A percentile compares a stretch with the other conserved stretches of the same genome.
These are phyloP conservation scores for Paraconiothyrium brasiliense DNA, from an alignment of 2,329 filamentous ascomycete genomes.

Conservation along the genomic window DNA sequence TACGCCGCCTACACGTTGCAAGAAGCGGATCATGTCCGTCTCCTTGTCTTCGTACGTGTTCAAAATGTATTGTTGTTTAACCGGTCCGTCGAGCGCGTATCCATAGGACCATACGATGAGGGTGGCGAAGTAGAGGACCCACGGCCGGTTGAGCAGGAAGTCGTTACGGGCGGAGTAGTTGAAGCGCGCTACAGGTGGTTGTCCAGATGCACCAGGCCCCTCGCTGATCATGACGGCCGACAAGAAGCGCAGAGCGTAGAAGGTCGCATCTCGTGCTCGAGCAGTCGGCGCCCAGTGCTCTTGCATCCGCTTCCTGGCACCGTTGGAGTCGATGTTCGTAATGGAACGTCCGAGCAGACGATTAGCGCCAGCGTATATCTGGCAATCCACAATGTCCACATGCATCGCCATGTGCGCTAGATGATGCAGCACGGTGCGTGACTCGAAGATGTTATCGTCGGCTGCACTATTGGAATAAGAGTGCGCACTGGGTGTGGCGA, in stretches of 20 bases:
- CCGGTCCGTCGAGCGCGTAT: slow-evolving; percentile 85
- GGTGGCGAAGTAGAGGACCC: slow-evolving; percentile 93
- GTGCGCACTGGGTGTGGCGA: slow-evolving; percentile 39
- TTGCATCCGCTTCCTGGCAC: slow-evolving; percentile 83
- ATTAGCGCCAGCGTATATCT: slow-evolving; percentile 91
- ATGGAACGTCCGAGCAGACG: slow-evolving; percentile 87
- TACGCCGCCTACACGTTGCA: slow-evolving; percentile 76
- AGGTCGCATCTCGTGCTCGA: slow-evolving; percentile 87
- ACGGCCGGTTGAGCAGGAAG: slow-evolving; percentile 87
- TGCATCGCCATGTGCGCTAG: slow-evolving; percentile 98
- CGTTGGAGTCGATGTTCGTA: slow-evolving; percentile 80
- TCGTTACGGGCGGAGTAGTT: slow-evolving; percentile 86
- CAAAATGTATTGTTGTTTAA: slow-evolving; percentile 63
- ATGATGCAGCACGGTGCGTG: slow-evolving; percentile 87
- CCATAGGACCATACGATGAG: slow-evolving; percentile 97
- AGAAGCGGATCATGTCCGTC: slow-evolving; percentile 80
- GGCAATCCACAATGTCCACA: slow-evolving; percentile 95
- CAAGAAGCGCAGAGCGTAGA: slow-evolving; percentile 89
- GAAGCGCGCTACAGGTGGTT: slow-evolving; percentile 45
- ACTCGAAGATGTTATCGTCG: slow-evolving; percentile 83
- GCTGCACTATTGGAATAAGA: slow-evolving; percentile 47
- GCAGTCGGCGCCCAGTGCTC: slow-evolving; percentile 90
- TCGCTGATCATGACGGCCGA: slow-evolving; percentile 79
- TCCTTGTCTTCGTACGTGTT: slow-evolving; percentile 71
- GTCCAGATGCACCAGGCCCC: slow-evolving; percentile 51